Evolutionary conservation across 208 protist species (phyloP).

Genomic region (Trypanosomatidae sp.): DNA sequence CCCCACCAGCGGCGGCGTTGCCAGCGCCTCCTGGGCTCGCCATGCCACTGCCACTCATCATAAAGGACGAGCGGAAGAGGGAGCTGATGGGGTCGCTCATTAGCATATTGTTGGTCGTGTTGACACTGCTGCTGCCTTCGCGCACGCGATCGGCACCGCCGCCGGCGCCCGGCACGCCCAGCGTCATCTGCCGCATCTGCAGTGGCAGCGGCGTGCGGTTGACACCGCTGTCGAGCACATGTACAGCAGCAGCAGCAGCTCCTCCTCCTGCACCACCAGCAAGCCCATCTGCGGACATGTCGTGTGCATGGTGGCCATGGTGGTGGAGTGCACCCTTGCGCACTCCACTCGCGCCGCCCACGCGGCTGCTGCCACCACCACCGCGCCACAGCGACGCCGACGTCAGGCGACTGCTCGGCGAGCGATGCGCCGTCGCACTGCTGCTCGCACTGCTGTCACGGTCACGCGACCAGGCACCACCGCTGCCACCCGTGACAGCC

Average conservation of each 20-base stretch:
- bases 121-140: neutral
- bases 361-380: neutral
- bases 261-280: too few relatives aligned
- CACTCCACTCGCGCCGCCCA: neutral
- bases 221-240: constrained; percentile 74
- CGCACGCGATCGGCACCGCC: constrained; percentile 1
- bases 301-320: constrained; percentile 18
- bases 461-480: too few relatives aligned
- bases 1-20: too few relatives aligned
- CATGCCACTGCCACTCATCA: constrained; percentile 11
- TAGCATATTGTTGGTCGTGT: constrained; percentile 5
- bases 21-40: too few relatives aligned
- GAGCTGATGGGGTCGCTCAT: constrained; percentile 29
- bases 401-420: too few relatives aligned
- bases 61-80: constrained; percentile 57
- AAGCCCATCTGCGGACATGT: constrained; percentile 42
- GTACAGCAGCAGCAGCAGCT: too few relatives aligned
- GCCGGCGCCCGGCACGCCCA: constrained; percentile 8
- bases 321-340: constrained; percentile 32
- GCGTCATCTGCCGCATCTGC: constrained; percentile 10
- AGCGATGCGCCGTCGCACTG: too few relatives aligned
- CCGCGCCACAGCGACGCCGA: too few relatives aligned
- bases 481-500: too few relatives aligned
- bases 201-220: constrained; percentile 79
- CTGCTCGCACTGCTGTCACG: too few relatives aligned